Percentiles rank a stretch among this genome's conserved stretches.
These are phyloP conservation scores for Alternaria panax DNA, from an alignment of 2,329 filamentous ascomycete genomes.

Conservation along the genomic window DNA sequence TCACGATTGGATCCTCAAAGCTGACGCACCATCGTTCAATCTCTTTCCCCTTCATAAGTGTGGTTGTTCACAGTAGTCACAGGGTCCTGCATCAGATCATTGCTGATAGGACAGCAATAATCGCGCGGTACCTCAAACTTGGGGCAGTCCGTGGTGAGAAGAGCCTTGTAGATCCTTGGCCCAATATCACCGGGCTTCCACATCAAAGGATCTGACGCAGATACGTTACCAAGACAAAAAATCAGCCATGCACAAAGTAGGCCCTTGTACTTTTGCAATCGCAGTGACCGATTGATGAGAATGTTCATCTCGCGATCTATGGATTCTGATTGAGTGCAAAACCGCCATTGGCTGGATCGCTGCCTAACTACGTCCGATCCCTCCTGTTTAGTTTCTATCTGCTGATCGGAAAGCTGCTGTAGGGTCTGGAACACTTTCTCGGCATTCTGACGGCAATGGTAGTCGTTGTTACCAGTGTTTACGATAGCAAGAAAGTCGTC, in stretches of 20 bases:
- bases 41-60: slow-evolving; percentile 42
- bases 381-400: slow-evolving; percentile 5
- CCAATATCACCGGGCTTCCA: slow-evolving; percentile 36
- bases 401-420: slow-evolving; percentile 17
- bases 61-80: slow-evolving; percentile 43
- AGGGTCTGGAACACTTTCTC: slow-evolving; percentile 26
- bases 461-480: slow-evolving; percentile 5
- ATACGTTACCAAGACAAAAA: neutral
- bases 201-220: slow-evolving; percentile 19
- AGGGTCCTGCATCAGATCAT: slow-evolving; percentile 45
- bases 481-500: slow-evolving; percentile 40
- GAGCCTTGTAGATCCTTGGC: slow-evolving; percentile 15
- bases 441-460: slow-evolving; percentile 16
- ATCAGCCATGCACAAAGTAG: slow-evolving; percentile 15
- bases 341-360: neutral
- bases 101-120: slow-evolving; percentile 43
- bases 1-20: too few species aligned
- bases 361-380: slow-evolving; percentile 1
- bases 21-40: neutral
- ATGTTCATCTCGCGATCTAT: slow-evolving; percentile 4
- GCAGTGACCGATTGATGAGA: neutral
- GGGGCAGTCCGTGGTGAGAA: neutral
- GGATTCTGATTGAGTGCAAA: neutral
- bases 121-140: slow-evolving; percentile 33
- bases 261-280: slow-evolving; percentile 2